These are phyloP conservation scores for Collybia nuda DNA, from an alignment of 768 basidiomycete species.

Conservation along the genomic window DNA sequence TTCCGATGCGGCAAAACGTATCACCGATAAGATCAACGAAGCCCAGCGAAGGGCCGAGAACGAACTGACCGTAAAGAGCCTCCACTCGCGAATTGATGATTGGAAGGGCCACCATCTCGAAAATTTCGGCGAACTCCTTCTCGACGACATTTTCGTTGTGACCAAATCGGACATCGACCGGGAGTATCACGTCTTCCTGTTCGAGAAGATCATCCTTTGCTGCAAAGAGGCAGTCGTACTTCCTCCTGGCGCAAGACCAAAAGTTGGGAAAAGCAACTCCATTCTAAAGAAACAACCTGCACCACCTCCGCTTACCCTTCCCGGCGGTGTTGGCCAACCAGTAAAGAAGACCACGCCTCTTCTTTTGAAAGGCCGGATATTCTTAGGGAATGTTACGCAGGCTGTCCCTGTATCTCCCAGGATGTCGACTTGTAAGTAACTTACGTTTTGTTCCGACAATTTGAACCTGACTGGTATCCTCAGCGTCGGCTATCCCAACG, in stretches of 20 bases:
- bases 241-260: constrained; percentile 59
- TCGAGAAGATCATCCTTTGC: constrained; percentile 98
- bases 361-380: constrained; percentile 93
- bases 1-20: constrained; percentile 83
- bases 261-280: constrained; percentile 81
- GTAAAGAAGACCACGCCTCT: constrained; percentile 81
- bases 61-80: constrained; percentile 82
- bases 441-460: too few relatives aligned
- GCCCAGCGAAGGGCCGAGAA: constrained; percentile 92
- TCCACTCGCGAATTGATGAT: constrained; percentile 87
- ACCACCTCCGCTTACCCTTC: constrained; percentile 43
- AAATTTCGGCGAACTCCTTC: constrained; percentile 90
- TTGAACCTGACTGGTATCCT: neutral
- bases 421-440: constrained; percentile 56
- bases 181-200: constrained; percentile 98
- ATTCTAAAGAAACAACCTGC: constrained; percentile 81
- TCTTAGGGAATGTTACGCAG: constrained; percentile 92
- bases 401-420: constrained; percentile 64
- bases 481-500: constrained; percentile 50
- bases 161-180: constrained; percentile 96
- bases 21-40: constrained; percentile 95
- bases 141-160: constrained; percentile 95
- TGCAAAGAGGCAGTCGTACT: constrained; percentile 85
- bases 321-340: constrained; percentile 52
- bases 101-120: constrained; percentile 98